Conservation (phyloP, 805 yeast genomes). For the Peterozyma toletana region DNA sequence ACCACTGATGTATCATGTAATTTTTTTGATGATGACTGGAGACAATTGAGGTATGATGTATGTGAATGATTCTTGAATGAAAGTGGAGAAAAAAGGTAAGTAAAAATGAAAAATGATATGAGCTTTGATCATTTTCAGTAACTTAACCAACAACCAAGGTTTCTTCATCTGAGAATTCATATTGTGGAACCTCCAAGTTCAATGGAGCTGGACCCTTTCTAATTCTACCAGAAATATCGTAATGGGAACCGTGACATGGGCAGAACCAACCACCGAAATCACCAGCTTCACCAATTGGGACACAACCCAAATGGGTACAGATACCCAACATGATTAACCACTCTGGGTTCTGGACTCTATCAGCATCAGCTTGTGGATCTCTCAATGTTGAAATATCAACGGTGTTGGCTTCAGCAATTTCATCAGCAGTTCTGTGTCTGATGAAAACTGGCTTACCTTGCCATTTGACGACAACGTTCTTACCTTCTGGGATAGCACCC, state of each 20-base stretch:
- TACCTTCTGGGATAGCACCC: slow-evolving; percentile 91
- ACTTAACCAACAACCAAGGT: slow-evolving; percentile 81
- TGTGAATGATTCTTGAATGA: too few relatives aligned
- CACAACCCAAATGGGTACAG: slow-evolving; percentile 99
- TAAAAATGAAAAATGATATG: too few relatives aligned
- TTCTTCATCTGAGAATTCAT: slow-evolving; percentile 75
- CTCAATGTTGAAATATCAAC: slow-evolving; percentile 75
- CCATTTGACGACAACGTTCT: slow-evolving; percentile 98
- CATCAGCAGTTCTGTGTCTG: slow-evolving; percentile 94
- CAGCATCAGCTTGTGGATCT: slow-evolving; percentile 91
- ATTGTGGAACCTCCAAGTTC: slow-evolving; percentile 93
- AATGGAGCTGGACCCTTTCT: slow-evolving; percentile 99
- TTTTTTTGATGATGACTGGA: too few relatives aligned
- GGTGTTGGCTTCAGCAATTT: slow-evolving; percentile 88
- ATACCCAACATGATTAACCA: slow-evolving; percentile 99
- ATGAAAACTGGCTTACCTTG: slow-evolving; percentile 99
- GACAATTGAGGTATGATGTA: too few relatives aligned
- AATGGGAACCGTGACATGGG: slow-evolving; percentile 99
- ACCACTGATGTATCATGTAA: too few relatives aligned
- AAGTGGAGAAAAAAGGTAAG: too few relatives aligned
- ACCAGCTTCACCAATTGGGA: slow-evolving; percentile 99
- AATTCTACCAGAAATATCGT: slow-evolving; percentile 99
- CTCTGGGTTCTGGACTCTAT: slow-evolving; percentile 94
- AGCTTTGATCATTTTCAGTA: neutral
- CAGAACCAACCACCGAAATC: slow-evolving; percentile 99